Conservation (phyloP, 2,329 filamentous ascomycete genomes). For the Colletotrichum sp. region DNA sequence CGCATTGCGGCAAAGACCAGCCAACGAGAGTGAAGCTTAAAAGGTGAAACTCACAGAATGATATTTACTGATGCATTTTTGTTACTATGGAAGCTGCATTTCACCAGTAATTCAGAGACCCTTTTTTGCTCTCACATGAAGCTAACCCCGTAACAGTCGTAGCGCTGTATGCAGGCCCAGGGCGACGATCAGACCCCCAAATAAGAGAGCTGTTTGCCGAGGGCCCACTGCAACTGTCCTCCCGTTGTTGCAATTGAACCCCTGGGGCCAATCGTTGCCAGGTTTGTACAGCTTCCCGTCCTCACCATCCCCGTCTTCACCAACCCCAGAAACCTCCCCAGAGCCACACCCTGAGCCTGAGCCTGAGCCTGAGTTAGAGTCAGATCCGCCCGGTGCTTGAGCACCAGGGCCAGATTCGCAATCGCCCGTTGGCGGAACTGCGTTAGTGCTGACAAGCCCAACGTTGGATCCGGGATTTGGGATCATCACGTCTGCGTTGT, state of each 20-base stretch:
- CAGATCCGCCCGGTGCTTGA: not conserved
- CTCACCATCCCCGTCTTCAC: not conserved
- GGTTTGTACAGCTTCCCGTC: not conserved
- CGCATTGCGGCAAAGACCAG: not conserved
- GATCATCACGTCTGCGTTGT: slow-evolving; percentile 61
- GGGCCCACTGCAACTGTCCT: not conserved
- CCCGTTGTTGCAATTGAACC: not conserved
- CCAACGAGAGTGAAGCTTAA: not conserved
- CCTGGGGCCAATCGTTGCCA: not conserved
- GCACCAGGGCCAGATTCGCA: not conserved
- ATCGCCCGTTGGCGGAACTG: not conserved
- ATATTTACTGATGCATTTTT: accelerated
- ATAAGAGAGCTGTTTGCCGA: not conserved
- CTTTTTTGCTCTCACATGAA: not conserved
- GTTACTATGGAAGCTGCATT: not conserved
- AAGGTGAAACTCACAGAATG: not conserved
- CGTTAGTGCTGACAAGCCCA: slow-evolving; percentile 27
- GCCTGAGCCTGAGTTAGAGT: not conserved
- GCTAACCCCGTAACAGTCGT: not conserved
- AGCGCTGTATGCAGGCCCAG: not conserved
- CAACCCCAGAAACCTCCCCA: not conserved
- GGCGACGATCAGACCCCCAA: not conserved
- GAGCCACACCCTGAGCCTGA: not conserved
- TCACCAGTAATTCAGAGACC: not conserved
- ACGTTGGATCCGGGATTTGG: slow-evolving; percentile 65